Evolutionary conservation across 169 alveolate genomes (phyloP), one percentile per base, ranked within the genome.

Genomic region (Fabrea salina): DNA sequence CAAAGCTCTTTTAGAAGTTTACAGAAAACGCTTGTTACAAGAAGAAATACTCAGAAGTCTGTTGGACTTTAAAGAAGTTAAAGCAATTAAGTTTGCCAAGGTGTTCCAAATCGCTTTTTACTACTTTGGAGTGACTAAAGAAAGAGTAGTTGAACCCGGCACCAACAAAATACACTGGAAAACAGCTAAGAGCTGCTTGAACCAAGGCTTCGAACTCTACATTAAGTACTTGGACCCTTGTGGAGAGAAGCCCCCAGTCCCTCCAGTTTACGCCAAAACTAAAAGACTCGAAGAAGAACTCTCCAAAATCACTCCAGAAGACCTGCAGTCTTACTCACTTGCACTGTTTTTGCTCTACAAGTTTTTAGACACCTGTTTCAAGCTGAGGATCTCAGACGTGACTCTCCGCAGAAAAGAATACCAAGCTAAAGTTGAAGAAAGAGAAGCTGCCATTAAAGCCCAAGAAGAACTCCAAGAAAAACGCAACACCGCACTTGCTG

Each of bases 121-220:
- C 57, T 71, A 75, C n/a, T 49, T 75, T 4, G 79, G 79, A 30
- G 50, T 54, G 13, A 4, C 19, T 0, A 35, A 84, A 41, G 92
- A 80, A 1, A 79, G 57, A 5, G 56, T 87, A 3, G 79, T 86
- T 43, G 88, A 74, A 39, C 58, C 75, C 25, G 84, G 80, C 49
- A 87, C 92, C 11, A 87, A 87, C 66, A 87, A 71, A 64, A 53
- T 87, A 43, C 39, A 72, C 19, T 87, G 92, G 91, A 87, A 84
- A 50, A 72, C 49, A 47, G 91, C 90, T 0, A 80, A 82, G 50
- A 44, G 54, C n/a, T 25, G 27, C 4, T 6, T 87, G 22, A 74
- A 61, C 35, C 83, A 79, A 4, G 84, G 70, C 27, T 53, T 87
- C 7, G 70, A 70, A 58, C 37, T 33, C 30, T 43, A 70, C 27